These are phyloP conservation scores for Rutidosis leptorrhynchoides DNA, from an alignment of 129 eudicot genomes.

Conservation along the genomic window DNA sequence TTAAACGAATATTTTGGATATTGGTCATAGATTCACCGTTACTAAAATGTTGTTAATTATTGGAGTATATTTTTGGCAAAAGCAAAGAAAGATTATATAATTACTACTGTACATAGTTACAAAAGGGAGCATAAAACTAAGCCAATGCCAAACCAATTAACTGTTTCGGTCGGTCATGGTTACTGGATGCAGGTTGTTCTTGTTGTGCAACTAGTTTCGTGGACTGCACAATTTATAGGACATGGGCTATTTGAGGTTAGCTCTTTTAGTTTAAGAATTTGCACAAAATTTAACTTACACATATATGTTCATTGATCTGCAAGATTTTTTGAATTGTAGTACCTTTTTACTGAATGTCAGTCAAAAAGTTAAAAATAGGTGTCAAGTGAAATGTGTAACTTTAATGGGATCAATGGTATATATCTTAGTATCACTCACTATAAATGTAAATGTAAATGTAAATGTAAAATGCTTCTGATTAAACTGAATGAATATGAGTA, in stretches of 20 bases:
- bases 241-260: slow-evolving; percentile 55
- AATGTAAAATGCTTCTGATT: slow-evolving; percentile 19
- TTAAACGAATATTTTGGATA: not conserved
- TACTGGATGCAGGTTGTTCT: slow-evolving; percentile 50
- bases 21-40: not conserved
- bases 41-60: not conserved
- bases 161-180: too few species aligned
- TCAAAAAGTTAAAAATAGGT: not conserved
- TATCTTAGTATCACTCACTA: not conserved
- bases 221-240: slow-evolving; percentile 56
- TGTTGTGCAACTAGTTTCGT: slow-evolving; percentile 48
- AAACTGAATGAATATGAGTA: too few species aligned
- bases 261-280: not conserved
- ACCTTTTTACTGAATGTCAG: not conserved
- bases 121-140: too few species aligned
- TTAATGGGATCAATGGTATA: not conserved
- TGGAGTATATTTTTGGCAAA: too few species aligned
- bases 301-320: not conserved
- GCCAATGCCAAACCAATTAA: too few species aligned
- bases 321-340: not conserved
- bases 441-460: too few species aligned
- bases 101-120: too few species aligned
- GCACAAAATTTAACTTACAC: not conserved
- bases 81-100: too few species aligned
- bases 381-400: slow-evolving; percentile 12